Conservation (phyloP, 108 stramenopile species). For the Epithemia pelagica region DNA sequence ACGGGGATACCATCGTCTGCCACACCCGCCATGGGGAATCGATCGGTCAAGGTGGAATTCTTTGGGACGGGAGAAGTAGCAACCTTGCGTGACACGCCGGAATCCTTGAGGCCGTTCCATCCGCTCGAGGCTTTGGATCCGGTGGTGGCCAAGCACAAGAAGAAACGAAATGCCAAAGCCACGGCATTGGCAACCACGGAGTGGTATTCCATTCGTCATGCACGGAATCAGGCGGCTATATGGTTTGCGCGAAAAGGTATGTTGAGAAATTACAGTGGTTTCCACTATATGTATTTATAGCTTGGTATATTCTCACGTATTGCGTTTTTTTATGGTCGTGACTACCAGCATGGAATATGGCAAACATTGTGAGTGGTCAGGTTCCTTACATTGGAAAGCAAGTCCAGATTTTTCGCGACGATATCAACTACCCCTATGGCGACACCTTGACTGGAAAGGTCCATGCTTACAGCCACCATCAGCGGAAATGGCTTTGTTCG, state of each 20-base stretch:
- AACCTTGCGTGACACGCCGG: slow-evolving; percentile 37
- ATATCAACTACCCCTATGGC: slow-evolving; percentile 65
- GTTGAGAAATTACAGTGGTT: not conserved
- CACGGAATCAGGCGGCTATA: slow-evolving; percentile 40
- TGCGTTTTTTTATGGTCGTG: not conserved
- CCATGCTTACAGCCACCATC: slow-evolving; percentile 24
- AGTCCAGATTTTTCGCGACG: slow-evolving; percentile 40
- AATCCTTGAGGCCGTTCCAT: slow-evolving; percentile 42
- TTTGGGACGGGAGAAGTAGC: slow-evolving; percentile 52
- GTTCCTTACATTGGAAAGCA: slow-evolving; percentile 31
- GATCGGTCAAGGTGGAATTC: slow-evolving; percentile 49
- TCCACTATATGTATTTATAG: not conserved
- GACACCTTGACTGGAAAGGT: slow-evolving; percentile 47
- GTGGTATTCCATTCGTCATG: slow-evolving; percentile 24
- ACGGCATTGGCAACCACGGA: slow-evolving; percentile 35
- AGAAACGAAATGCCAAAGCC: slow-evolving; percentile 51
- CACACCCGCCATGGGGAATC: slow-evolving; percentile 10
- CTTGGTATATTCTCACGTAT: no score
- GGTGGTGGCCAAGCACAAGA: slow-evolving; percentile 56
- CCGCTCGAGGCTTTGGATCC: slow-evolving; percentile 34
- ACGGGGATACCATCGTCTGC: not conserved
- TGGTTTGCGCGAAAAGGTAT: slow-evolving; percentile 43
- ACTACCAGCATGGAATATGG: not conserved
- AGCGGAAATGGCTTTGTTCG: slow-evolving; percentile 48
- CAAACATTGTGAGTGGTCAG: slow-evolving; percentile 1